phyloP scores from a whole-genome alignment of 768 basidiomycete genomes.

The Lentinula aciculospora region DNA sequence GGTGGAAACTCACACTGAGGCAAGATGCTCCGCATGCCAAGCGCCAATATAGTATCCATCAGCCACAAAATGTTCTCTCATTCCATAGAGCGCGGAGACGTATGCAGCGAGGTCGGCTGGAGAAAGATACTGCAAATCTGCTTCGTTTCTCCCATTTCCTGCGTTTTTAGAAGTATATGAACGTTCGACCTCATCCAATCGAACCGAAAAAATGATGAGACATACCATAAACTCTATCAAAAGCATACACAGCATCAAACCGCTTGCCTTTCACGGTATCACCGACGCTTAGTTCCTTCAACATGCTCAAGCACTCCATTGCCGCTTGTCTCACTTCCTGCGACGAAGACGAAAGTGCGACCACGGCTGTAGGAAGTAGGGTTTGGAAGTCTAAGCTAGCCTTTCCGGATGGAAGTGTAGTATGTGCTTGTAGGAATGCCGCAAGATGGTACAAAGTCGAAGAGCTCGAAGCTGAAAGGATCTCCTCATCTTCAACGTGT shows the following conservation, averaged over 20 bases:
- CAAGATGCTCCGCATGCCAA: slow-evolving; percentile 58
- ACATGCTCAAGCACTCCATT: slow-evolving; percentile 46
- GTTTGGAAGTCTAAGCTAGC: slow-evolving; percentile 74
- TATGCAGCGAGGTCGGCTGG: slow-evolving; percentile 60
- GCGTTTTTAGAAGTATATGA: background rate
- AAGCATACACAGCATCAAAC: slow-evolving; percentile 57
- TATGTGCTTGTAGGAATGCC: slow-evolving; percentile 77
- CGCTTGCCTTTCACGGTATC: slow-evolving; percentile 24
- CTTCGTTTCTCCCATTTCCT: background rate
- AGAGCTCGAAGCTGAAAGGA: slow-evolving; percentile 29
- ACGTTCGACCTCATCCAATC: background rate
- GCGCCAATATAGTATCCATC: slow-evolving; percentile 53
- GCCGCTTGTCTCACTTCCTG: slow-evolving; percentile 42
- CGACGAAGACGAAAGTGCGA: slow-evolving; percentile 47
- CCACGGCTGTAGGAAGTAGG: slow-evolving; percentile 63
- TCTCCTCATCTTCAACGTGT: slow-evolving; percentile 18
- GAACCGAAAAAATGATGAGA: background rate
- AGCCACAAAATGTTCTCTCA: slow-evolving; percentile 50
- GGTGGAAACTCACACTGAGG: slow-evolving; percentile 40
- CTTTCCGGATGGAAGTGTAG: slow-evolving; percentile 52
- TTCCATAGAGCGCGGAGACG: slow-evolving; percentile 40
- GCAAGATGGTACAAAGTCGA: slow-evolving; percentile 69
- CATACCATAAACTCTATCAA: slow-evolving; percentile 69
- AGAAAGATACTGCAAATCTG: slow-evolving; percentile 60
- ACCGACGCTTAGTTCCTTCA: slow-evolving; percentile 24